Percentiles rank a stretch among this genome's conserved stretches.
Evolutionary conservation across 495 filamentous ascomycete genomes (phyloP).

Genomic region (Aspergillus indologenus): DNA sequence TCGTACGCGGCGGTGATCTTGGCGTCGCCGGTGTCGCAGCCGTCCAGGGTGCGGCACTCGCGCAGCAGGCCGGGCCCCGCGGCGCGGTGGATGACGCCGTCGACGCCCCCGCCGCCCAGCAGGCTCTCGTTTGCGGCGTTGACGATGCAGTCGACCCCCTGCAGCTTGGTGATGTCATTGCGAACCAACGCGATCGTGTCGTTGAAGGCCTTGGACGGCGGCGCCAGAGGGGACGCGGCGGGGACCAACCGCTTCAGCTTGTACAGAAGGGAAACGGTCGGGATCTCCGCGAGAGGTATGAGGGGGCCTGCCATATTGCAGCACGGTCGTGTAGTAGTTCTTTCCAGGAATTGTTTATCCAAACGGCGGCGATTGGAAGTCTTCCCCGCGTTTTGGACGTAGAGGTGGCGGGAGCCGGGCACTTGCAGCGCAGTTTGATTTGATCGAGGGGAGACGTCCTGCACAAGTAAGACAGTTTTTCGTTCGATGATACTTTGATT

Average conservation of each 20-base stretch:
- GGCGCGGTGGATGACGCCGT: constrained; percentile 80
- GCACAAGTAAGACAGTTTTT: no score
- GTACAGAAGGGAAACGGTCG: constrained; percentile 65
- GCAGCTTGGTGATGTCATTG: constrained; percentile 79
- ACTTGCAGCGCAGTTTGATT: background rate
- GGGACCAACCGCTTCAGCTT: constrained; percentile 30
- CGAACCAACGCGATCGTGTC: constrained; percentile 66
- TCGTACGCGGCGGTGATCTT: constrained; percentile 79
- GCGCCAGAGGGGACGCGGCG: constrained; percentile 18
- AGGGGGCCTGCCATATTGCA: constrained; percentile 15
- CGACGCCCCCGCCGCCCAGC: constrained; percentile 82
- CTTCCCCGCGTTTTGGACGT: background rate
- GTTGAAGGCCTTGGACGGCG: constrained; percentile 61
- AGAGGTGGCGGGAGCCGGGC: background rate
- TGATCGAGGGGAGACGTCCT: background rate
- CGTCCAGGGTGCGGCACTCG: constrained; percentile 66
- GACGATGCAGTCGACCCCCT: constrained; percentile 74
- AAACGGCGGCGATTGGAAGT: background rate
- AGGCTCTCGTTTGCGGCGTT: constrained; percentile 86
- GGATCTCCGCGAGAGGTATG: constrained; percentile 53
- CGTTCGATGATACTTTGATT: no score
- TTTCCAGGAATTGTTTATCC: background rate
- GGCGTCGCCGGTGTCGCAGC: constrained; percentile 74
- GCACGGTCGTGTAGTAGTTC: background rate
- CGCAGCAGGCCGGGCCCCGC: constrained; percentile 66